Base-by-base conservation (phyloP, 306 rosid species). In the Astragalus membranaceus region DNA sequence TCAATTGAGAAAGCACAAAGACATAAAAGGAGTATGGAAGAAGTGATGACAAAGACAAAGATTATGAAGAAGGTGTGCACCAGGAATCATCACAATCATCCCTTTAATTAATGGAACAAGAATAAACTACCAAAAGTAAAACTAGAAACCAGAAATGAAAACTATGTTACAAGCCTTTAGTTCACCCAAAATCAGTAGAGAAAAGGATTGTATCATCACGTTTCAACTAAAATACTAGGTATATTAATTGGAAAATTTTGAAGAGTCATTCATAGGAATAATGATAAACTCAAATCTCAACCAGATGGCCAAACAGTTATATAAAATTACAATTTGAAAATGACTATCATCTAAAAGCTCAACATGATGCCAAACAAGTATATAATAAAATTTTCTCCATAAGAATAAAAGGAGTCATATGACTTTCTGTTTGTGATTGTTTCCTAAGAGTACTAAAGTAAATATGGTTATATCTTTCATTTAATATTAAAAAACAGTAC, bases 1-100 rank as follows among this genome's bases (percentile, higher is more conserved):
- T 73, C 33, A 73, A 67, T 36, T 13, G 59, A 73, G 69, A 67
- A 63, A 41, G 44, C 35, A 63, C 47, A 64, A 57, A 52, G 69
- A 8, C 60, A 17, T n/a, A 48, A 56, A 35, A 20, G 23, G 3
- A 20, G 23, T 69, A 10, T 8, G 23, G 6, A 32, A 46, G 58
- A 70, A 62, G 52, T 13, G 29, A 68, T 61, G 64, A 29, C 36
- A 62, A 6, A 29, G 32, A 43, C 11, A 74, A 53, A 13, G 14
- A 29, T 78, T 26, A 67, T 7, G 9, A 56, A 75, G 35, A 64
- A 69, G 26, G n/a, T 17, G 9, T 44, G 54, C 44, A 14, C 20
- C 23, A 42, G 50, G 15, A 70, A 33, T 10, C 23, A 37, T 57
- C 71, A 47, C 16, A 69, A 5, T 47, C 15, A 69, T 37, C 68